These are phyloP conservation scores for Termitomyces bulborhizus DNA, from an alignment of 768 basidiomycete species.

Conservation along the genomic window DNA sequence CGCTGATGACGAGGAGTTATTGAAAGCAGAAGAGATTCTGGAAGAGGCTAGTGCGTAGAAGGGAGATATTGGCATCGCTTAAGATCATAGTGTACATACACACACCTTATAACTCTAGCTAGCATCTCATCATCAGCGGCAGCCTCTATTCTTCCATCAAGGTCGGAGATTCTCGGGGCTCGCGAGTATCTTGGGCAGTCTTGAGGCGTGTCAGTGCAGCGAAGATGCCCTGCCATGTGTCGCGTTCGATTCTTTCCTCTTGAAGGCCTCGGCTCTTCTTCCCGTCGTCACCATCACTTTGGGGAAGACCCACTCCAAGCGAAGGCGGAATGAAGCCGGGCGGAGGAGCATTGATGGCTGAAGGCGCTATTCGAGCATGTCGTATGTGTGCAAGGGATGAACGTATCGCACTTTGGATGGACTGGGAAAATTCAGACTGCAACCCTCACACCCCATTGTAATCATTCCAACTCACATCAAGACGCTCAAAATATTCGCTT, in stretches of 20 bases:
- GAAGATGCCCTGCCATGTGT: constrained; percentile 74
- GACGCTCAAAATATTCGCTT: constrained; percentile 78
- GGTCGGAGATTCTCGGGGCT: constrained; percentile 10
- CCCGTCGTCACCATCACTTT: constrained; percentile 25
- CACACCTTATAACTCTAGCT: constrained; percentile 5
- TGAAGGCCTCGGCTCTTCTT: constrained; percentile 59
- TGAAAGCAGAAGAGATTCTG: constrained; percentile 54
- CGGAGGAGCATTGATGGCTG: constrained; percentile 79
- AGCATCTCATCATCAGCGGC: not conserved
- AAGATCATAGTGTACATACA: not conserved
- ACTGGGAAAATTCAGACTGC: constrained; percentile 28
- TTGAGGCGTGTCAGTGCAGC: constrained; percentile 62
- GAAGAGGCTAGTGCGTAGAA: constrained; percentile 43
- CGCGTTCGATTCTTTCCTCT: constrained; percentile 68
- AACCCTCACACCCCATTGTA: not conserved
- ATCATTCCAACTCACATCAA: constrained; percentile 49
- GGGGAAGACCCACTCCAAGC: constrained; percentile 69
- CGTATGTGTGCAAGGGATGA: constrained; percentile 78
- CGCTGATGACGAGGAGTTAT: constrained; percentile 35
- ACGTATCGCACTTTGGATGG: constrained; percentile 71
- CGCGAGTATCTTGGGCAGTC: constrained; percentile 28
- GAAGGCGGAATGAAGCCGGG: constrained; percentile 71
- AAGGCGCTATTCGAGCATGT: constrained; percentile 76
- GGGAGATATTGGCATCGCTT: not conserved
- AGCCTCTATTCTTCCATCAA: constrained; percentile 18